Evolutionary conservation across 2,329 filamentous ascomycete species (phyloP), one percentile per base, ranked within the genome.

Genomic region (Annulohypoxylon truncatum): DNA sequence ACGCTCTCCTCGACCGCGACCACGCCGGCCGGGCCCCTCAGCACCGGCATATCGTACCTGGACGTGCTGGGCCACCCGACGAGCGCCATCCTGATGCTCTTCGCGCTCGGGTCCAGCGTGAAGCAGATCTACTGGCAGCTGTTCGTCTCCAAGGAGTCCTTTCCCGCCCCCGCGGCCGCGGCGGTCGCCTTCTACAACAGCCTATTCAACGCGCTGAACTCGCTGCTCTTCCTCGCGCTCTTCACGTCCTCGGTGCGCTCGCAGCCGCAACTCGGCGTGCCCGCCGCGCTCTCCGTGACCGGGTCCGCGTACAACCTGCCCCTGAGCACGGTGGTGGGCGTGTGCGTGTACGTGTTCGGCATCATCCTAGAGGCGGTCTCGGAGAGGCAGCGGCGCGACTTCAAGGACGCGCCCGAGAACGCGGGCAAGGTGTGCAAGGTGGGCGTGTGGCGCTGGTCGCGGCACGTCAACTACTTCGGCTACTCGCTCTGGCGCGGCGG

Each of bases 121-220:
- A 89, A 89, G 78, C 87, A 90, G 64, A 82, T 84, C 71, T 83
- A 84, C 76, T 87, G 85, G 84, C 77, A 84, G 12, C 72, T 79
- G 1, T 71, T 69, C 24, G 74, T 87, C 2, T 82, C 80, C 15
- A 77, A 82, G 48, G 85, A 89, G 68, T 80, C 83, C 10, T 84
- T 89, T 76, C 78, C 78, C 0, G 77, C 82, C 0, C 20, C 47
- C 0, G 74, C 77, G 2, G 85, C 86, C 0, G 42, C 82, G 0
- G 61, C 75, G 2, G 80, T 90, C 12, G 77, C 78, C 12, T 53
- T 75, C 1, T 87, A 85, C 79, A 90, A 90, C 75, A 81, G 82
- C 0, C 33, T 85, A 8, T 74, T 83, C 73, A 90, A 90, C 78
- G 80, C 79, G n/a, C 12, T 83, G 28, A 89, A 85, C 75, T 81